A percentile compares a stretch with the other conserved stretches of the same genome.
Evolutionary conservation across 2,329 filamentous ascomycete species (phyloP).

Genomic region (Calonectria crousiana): DNA sequence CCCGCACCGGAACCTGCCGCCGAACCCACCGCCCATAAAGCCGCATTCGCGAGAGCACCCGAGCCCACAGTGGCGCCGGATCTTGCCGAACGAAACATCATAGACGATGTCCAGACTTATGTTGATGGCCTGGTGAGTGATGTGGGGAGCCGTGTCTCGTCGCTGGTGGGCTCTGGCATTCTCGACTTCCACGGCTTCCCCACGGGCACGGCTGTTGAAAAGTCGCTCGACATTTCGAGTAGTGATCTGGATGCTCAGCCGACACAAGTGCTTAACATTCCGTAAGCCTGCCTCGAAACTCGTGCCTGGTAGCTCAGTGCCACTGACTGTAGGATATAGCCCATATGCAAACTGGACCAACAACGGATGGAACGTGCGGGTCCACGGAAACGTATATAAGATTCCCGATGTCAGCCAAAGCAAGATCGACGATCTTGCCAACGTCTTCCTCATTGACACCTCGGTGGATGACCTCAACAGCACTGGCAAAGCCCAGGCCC

Average conservation of each 20-base stretch:
- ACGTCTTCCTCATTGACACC: slow-evolving; percentile 77
- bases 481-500: slow-evolving; percentile 73
- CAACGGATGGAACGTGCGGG: slow-evolving; percentile 80
- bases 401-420: slow-evolving; percentile 75
- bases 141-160: slow-evolving; percentile 68
- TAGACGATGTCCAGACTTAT: slow-evolving; percentile 61
- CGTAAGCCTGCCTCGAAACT: slow-evolving; percentile 53
- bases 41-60: slow-evolving; percentile 32
- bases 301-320: neutral
- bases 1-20: slow-evolving; percentile 38
- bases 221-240: slow-evolving; percentile 70
- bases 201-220: slow-evolving; percentile 70
- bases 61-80: slow-evolving; percentile 40
- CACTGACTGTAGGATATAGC: slow-evolving; percentile 41
- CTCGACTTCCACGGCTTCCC: slow-evolving; percentile 77
- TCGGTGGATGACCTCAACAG: slow-evolving; percentile 70
- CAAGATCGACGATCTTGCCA: slow-evolving; percentile 76
- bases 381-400: slow-evolving; percentile 87
- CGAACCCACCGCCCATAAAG: slow-evolving; percentile 35
- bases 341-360: slow-evolving; percentile 82
- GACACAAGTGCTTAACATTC: slow-evolving; percentile 78
- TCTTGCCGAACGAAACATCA: slow-evolving; percentile 49
- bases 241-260: slow-evolving; percentile 71
- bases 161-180: slow-evolving; percentile 72
- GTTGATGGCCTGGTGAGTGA: slow-evolving; percentile 62